phyloP scores from a whole-genome alignment of 352 stramenopile genomes.

The Pythium phragmitis region DNA sequence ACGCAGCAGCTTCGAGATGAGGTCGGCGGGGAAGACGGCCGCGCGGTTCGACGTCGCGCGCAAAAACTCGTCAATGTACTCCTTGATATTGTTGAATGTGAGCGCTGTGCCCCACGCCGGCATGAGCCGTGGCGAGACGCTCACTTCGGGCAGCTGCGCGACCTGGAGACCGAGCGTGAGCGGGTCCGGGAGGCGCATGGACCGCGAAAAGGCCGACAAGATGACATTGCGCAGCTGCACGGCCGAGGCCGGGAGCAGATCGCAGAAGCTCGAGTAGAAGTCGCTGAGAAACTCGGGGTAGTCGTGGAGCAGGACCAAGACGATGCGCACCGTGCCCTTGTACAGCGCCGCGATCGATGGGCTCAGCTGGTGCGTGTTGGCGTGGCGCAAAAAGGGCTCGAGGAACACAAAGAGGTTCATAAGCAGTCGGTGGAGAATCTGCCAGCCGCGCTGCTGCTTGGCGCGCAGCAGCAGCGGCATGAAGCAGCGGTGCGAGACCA shows the following conservation, averaged over 20 bases:
- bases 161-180: slow-evolving; percentile 98
- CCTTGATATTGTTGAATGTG: slow-evolving; percentile 87
- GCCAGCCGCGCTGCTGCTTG: slow-evolving; percentile 96
- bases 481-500: slow-evolving; percentile 98
- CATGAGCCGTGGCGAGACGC: slow-evolving; percentile 92
- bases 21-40: slow-evolving; percentile 84
- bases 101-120: slow-evolving; percentile 94
- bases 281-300: slow-evolving; percentile 98
- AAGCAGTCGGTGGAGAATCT: slow-evolving; percentile 96
- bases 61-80: slow-evolving; percentile 96
- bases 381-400: slow-evolving; percentile 93
- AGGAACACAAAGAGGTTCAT: slow-evolving; percentile 98
- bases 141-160: slow-evolving; percentile 96
- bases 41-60: slow-evolving; percentile 83
- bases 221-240: slow-evolving; percentile 99
- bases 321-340: slow-evolving; percentile 96
- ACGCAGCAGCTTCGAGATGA: slow-evolving; percentile 76
- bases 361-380: slow-evolving; percentile 81
- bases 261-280: slow-evolving; percentile 98
- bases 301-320: slow-evolving; percentile 98
- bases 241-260: slow-evolving; percentile 96
- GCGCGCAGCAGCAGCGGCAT: slow-evolving; percentile 95
- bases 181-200: slow-evolving; percentile 96
- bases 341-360: slow-evolving; percentile 95
- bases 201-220: slow-evolving; percentile 96